A percentile compares a stretch with the other conserved stretches of the same genome.
Conservation (phyloP, 23 red algal species). For the Pyropia yezoensis region DNA sequence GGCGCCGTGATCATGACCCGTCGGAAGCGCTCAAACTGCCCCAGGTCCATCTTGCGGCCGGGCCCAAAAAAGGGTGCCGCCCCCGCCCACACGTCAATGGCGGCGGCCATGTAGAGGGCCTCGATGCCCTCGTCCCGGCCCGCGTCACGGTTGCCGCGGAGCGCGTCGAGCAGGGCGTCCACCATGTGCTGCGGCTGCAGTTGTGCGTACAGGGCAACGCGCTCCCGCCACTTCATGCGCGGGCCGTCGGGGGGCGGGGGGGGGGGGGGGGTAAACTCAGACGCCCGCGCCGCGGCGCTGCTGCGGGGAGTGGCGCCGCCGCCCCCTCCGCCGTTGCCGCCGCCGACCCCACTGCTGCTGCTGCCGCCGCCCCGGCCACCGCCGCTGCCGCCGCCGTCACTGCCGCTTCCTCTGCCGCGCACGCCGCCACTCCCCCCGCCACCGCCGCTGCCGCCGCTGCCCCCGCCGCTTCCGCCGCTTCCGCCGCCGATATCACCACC, state of each 20-base stretch:
- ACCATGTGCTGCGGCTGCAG: constrained; percentile 56
- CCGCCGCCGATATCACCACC: too few relatives aligned
- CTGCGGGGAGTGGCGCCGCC: too few relatives aligned
- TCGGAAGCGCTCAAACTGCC: constrained; percentile 76
- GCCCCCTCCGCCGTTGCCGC: too few relatives aligned
- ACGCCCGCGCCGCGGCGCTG: neutral
- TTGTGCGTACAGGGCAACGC: constrained; percentile 63
- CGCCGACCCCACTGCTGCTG: too few relatives aligned
- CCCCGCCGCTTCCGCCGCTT: too few relatives aligned
- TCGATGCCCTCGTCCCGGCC: constrained; percentile 71
- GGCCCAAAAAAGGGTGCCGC: constrained; percentile 41
- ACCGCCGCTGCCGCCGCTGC: too few relatives aligned
- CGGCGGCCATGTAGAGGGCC: constrained; percentile 69
- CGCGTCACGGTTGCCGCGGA: constrained; percentile 22
- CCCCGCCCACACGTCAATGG: constrained; percentile 55
- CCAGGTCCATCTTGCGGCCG: constrained; percentile 61
- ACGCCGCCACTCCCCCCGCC: too few relatives aligned
- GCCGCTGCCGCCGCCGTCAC: too few relatives aligned
- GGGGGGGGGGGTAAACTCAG: too few relatives aligned
- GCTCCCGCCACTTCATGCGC: constrained; percentile 33
- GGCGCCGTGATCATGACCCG: constrained; percentile 42
- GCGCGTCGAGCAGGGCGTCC: constrained; percentile 29
- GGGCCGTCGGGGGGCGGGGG: too few relatives aligned
- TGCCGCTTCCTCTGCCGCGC: too few relatives aligned
- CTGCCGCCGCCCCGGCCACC: too few relatives aligned